Base-by-base conservation (phyloP, 179 eudicot genomes). In the Carnegiea gigantea region DNA sequence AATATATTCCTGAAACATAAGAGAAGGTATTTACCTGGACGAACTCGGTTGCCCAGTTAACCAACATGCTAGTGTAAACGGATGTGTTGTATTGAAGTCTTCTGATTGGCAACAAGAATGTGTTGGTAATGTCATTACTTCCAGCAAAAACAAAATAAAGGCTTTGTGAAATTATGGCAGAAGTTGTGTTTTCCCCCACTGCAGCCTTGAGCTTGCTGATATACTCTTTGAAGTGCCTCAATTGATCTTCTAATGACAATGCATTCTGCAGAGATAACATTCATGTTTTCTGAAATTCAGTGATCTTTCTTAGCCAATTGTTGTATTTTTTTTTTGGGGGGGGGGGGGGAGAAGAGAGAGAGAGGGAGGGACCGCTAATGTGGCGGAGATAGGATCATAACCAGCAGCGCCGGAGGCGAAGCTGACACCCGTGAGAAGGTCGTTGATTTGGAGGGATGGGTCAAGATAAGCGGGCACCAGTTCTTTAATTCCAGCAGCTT, bases 91-190 rank as follows among this genome's bases (percentile, higher is more conserved):
- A 93, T 13, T 87, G 78, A 13, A 82, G 24, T 44, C 74, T 84
- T 46, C 95, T 79, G 5, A 93, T 21, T 43, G 89, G 84, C 12
- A 79, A 62, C 2, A 65, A 44, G 49, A 84, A 92, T 38, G 92
- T 89, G 76, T 93, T 92, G 74, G 90, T 83, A 30, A 92, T 82
- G 79, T 93, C 97, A 67, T 92, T 90, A 83, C 92, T 89, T 30
- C 97, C 97, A 2, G 91, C 76, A 10, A 78, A 90, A 6, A 90
- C 46, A 2, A 86, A 12, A 76, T 75, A 82, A 13, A 90, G 60
- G 78, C 95, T 89, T 21, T 86, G 77, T 10, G 78, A 86, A 75
- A 90, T 24, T 2, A 93, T 84, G 28, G 54, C 21, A 12, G 84
- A 80, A 26, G 88, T 65, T 74, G 71, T 74, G 5, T 88, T 88